phyloP scores from a whole-genome alignment of 2,329 filamentous ascomycete species.

The Pseudophaeomoniella oleicola region DNA sequence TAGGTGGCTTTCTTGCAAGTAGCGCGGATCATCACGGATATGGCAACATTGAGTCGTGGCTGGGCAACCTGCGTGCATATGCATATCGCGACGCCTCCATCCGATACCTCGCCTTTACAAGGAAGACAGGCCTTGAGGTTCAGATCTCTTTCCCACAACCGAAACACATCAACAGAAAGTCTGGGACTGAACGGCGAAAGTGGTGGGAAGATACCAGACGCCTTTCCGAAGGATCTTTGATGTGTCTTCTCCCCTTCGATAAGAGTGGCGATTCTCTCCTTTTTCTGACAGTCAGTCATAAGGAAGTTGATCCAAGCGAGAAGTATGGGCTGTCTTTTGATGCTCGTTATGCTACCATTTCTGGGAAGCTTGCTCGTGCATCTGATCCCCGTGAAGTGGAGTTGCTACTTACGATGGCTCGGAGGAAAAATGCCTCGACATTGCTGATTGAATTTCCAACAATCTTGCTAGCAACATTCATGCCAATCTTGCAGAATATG shows the following conservation, averaged over 20 bases:
- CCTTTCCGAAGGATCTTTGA: conserved; percentile 4
- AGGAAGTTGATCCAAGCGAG: conserved; percentile 2
- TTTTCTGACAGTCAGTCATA: conserved; percentile 4
- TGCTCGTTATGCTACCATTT: conserved; percentile 3
- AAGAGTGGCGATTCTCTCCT: conserved; percentile 1
- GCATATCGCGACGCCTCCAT: conserved; percentile 3
- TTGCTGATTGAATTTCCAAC: conserved; percentile 23
- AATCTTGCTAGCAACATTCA: conserved; percentile 4
- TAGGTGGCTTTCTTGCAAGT: conserved; percentile 6
- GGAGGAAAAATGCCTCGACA: no score
- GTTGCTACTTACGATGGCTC: conserved; percentile 1
- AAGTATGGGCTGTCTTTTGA: conserved; percentile 2
- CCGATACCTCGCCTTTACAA: conserved; percentile 4
- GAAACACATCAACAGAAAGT: conserved; percentile 1
- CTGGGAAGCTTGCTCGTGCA: conserved; percentile 3
- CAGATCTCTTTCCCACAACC: conserved; percentile 5
- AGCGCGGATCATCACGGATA: conserved; percentile 8
- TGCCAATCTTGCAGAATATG: conserved; percentile 5
- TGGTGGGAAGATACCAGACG: conserved; percentile 7
- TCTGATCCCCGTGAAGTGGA: conserved; percentile 2
- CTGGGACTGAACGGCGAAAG: conserved; percentile 1
- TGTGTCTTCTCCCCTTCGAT: conserved; percentile 4
- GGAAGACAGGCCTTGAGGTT: conserved; percentile 3
- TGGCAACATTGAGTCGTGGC: conserved; percentile 22
- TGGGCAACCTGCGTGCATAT: conserved; percentile 4